Conservation (phyloP, 2,329 filamentous ascomycete species). For the Graphiopsis chlorocephala region DNA sequence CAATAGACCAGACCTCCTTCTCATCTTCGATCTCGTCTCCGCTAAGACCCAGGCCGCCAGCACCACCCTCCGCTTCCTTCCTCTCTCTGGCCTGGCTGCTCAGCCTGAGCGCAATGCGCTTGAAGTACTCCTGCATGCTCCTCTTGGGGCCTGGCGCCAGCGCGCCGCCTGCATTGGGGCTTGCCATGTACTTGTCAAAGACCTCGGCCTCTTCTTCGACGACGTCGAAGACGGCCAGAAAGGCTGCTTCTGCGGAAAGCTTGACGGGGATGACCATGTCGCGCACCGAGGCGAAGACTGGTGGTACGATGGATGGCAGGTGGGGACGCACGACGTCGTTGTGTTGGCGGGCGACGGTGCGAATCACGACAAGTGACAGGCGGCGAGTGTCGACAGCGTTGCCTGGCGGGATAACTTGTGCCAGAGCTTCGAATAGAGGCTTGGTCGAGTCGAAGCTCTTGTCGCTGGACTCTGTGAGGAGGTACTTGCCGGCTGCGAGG, state of each 20-base stretch:
- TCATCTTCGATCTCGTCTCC: slow-evolving; percentile 94
- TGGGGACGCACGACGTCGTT: slow-evolving; percentile 80
- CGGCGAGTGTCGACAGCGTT: slow-evolving; percentile 79
- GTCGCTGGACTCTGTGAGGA: slow-evolving; percentile 63
- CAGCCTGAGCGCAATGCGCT: slow-evolving; percentile 79
- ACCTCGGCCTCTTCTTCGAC: slow-evolving; percentile 81
- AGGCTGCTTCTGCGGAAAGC: slow-evolving; percentile 88
- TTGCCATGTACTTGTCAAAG: slow-evolving; percentile 86
- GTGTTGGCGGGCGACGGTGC: slow-evolving; percentile 77
- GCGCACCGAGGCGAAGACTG: slow-evolving; percentile 85
- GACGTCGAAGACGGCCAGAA: slow-evolving; percentile 85
- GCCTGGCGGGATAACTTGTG: slow-evolving; percentile 72
- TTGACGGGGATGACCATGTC: slow-evolving; percentile 94
- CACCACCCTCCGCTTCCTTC: slow-evolving; percentile 85
- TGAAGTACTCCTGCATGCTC: slow-evolving; percentile 96
- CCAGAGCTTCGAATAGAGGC: slow-evolving; percentile 74
- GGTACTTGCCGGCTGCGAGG: slow-evolving; percentile 85
- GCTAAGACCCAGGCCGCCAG: slow-evolving; percentile 78
- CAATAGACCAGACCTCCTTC: slow-evolving; percentile 92
- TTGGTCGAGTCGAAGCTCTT: slow-evolving; percentile 75
- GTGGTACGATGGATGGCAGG: slow-evolving; percentile 72
- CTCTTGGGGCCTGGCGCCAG: slow-evolving; percentile 73
- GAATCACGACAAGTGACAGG: slow-evolving; percentile 79
- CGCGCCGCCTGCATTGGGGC: slow-evolving; percentile 56
- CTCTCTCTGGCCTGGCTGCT: slow-evolving; percentile 86